Base-by-base conservation (phyloP, 257 asterid genomes). In the Coffea canephora region DNA sequence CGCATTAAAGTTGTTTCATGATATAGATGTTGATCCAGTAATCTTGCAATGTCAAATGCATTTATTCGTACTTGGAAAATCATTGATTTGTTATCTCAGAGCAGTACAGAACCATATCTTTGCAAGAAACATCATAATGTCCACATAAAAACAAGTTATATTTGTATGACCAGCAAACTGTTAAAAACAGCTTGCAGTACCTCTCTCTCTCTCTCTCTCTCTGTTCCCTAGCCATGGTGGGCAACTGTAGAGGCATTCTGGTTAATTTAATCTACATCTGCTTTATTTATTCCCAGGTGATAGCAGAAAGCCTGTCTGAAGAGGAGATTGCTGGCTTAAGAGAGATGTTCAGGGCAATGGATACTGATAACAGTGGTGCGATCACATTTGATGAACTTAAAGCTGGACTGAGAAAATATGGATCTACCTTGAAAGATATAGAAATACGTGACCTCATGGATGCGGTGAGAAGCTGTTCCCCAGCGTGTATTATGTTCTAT, bases 391-490 rank as follows among this genome's bases (percentile, higher is more conserved):
- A 94, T 77, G 98, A 94, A 86, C 97, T 94, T 77, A 92, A 94
- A 88, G 93, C 89, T 87, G 98, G 98, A 81, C 87, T 94, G 87
- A 91, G 94, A 84, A 94, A 94, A 80, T 92, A 94, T 31, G 98
- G 98, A 67, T 94, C 98, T 59, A 92, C 98, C 73, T 83, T 94
- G 66, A 94, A 92, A 87, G 98, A 94, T 82, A 88, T 82, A 66
- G 98, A 94, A 88, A 92, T 94, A 67, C 96, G 94, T 43, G 98
- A 94, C 85, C 97, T 94, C 76, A 94, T 94, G 98, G 97, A 92
- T 79, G 98, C 98, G 69, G 98, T 94, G 88, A 78, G 90, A 34
- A 79, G 80, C 62, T 78, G 54, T 83, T 66, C 71, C 66, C 68
- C 75, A 65, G 59, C 19, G 15, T 68, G 48, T 79, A 48, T 77